phyloP scores from a whole-genome alignment of 176 grass and related monocot genomes.

The Cocos nucifera region DNA sequence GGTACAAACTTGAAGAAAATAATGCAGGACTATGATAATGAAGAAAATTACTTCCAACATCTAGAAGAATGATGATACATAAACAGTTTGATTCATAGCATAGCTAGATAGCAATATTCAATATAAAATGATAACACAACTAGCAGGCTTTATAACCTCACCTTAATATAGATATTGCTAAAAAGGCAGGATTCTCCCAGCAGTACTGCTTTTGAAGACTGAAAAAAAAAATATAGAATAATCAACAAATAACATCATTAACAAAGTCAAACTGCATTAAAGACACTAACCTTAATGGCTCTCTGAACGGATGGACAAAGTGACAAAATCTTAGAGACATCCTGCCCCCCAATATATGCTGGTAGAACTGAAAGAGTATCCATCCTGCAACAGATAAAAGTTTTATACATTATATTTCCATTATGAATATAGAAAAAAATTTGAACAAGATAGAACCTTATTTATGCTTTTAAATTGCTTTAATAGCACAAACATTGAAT shows the following conservation, averaged over 20 bases:
- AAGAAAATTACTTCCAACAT: too few relatives aligned
- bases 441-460: too few relatives aligned
- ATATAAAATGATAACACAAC: slow-evolving; percentile 3
- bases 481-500: too few relatives aligned
- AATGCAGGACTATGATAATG: too few relatives aligned
- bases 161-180: slow-evolving; percentile 68
- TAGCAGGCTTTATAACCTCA: slow-evolving; percentile 26
- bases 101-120: neutral
- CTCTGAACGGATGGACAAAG: slow-evolving; percentile 73
- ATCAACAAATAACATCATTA: slow-evolving; percentile 8
- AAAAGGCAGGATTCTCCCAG: slow-evolving; percentile 75
- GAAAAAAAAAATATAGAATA: slow-evolving; percentile 36
- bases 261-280: slow-evolving; percentile 14
- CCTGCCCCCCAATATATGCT: slow-evolving; percentile 59
- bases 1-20: too few relatives aligned
- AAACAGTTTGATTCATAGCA: too few relatives aligned
- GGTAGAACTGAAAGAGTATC: slow-evolving; percentile 88
- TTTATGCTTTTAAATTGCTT: too few relatives aligned
- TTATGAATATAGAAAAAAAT: too few relatives aligned
- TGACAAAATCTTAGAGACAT: slow-evolving; percentile 80
- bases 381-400: slow-evolving; percentile 51
- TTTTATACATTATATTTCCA: neutral
- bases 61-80: too few relatives aligned
- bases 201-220: slow-evolving; percentile 82
- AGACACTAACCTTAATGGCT: slow-evolving; percentile 61